Base-by-base conservation (phyloP, 805 yeast genomes). In the Ogataea ganodermae region DNA sequence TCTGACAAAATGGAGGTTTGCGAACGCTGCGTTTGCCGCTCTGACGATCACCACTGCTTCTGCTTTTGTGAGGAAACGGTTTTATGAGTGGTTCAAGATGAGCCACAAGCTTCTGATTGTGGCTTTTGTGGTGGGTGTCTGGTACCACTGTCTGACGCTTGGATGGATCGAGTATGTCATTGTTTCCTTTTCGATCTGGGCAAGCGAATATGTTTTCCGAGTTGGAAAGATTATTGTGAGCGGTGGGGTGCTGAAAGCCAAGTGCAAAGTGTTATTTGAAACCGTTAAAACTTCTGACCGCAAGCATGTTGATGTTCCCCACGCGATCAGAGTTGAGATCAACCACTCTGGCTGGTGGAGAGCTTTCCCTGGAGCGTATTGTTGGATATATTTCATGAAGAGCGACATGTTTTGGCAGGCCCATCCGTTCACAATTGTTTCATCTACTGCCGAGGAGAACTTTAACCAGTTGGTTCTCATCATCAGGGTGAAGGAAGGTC, bases 141-240 rank as follows among this genome's bases (percentile, higher is more conserved):
- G 78, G 73, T 68, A 69, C 40, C 81, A 77, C 52, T 73, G 81
- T 42, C 54, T 64, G 46, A 69, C 73, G n/a, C 47, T 72, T 44
- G 78, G 76, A 1, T 79, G 79, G 75, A 72, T 74, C 55, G 76
- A 72, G 46, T 79, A 74, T 67, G 56, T 75, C 17, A 80, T 78
- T 47, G 76, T 80, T 4, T 60, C 83, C 7, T 73, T 80, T 49
- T 83, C 80, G 0, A 71, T 89, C 7, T 89, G 96, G 96, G 74
- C 70, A 1, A 72, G 80, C 53, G 95, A 89, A 60, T 70, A 91
- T 46, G 50, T 80, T 0, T 58, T 78, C 12, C 74, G 96, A 52
- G 49, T 83, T 9, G 67, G 74, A 1, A 74, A 89, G 45, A 63
- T 88, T 1, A 44, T 75, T 12, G 59, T 68, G 26, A 83, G 84